These are phyloP conservation scores for Chaetomium fimeti DNA, from an alignment of 495 filamentous ascomycete species.

Conservation along the genomic window DNA sequence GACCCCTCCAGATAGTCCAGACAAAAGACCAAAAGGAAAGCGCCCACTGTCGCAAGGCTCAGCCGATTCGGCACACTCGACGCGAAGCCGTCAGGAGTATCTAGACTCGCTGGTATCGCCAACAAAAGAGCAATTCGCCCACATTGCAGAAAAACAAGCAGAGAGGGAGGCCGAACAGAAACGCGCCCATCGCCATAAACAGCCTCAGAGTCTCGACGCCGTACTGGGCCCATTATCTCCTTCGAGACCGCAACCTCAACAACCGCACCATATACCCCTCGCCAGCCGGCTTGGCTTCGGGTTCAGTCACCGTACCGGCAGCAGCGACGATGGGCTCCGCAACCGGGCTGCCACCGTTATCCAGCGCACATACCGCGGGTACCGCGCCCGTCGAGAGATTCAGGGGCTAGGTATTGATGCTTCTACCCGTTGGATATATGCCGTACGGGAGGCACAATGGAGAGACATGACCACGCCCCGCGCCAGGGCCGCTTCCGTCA, in stretches of 20 bases:
- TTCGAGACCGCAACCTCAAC: not conserved
- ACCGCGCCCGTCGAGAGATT: constrained; percentile 64
- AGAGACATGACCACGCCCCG: constrained; percentile 53
- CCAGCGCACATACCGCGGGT: constrained; percentile 69
- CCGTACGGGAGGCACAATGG: constrained; percentile 64
- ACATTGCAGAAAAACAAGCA: constrained; percentile 46
- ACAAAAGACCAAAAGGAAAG: not conserved
- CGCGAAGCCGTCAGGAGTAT: constrained; percentile 42
- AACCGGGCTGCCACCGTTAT: constrained; percentile 54
- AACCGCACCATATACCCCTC: constrained; percentile 11
- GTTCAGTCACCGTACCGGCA: constrained; percentile 12
- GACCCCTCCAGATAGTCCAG: not conserved
- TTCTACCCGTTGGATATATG: constrained; percentile 66
- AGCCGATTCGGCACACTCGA: constrained; percentile 3
- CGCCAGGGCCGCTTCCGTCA: constrained; percentile 33
- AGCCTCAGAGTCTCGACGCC: constrained; percentile 29
- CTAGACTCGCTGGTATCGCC: constrained; percentile 50
- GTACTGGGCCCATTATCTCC: constrained; percentile 8
- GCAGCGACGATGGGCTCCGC: constrained; percentile 25
- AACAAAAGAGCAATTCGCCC: constrained; percentile 42
- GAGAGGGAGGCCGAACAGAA: constrained; percentile 47
- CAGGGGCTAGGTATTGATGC: constrained; percentile 63
- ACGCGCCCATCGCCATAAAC: constrained; percentile 35
- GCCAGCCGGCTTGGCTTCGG: constrained; percentile 18
- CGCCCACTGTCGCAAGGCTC: constrained; percentile 19